phyloP scores from a whole-genome alignment of 768 basidiomycete genomes.

The Serendipita indica region DNA sequence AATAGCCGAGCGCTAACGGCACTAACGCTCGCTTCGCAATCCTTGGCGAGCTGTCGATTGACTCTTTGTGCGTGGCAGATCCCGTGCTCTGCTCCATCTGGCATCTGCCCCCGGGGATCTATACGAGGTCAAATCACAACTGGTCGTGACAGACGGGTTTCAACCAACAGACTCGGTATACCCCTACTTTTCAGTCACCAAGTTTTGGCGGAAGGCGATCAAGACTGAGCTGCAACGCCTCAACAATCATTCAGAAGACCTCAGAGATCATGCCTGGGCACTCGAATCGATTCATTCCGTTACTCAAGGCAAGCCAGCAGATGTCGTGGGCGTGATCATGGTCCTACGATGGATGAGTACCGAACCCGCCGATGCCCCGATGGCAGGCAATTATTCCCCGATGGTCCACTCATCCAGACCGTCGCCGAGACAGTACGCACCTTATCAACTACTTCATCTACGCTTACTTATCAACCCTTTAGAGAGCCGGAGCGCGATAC shows the following conservation, averaged over 20 bases:
- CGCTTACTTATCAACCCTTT: background rate
- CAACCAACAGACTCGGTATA: conserved; percentile 5
- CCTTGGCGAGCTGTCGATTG: background rate
- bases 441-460: background rate
- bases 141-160: conserved; percentile 9
- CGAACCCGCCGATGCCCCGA: background rate
- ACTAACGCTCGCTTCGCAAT: background rate
- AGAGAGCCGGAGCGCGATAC: background rate
- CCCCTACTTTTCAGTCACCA: conserved; percentile 8
- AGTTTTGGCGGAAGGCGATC: conserved; percentile 10
- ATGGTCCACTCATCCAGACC: conserved; percentile 4
- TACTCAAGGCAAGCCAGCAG: conserved; percentile 8
- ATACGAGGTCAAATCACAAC: conserved; percentile 1
- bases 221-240: background rate
- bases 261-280: background rate
- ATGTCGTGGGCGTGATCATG: conserved; percentile 1
- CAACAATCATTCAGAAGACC: conserved; percentile 5
- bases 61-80: background rate
- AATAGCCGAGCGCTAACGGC: conserved; percentile 7
- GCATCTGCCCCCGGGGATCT: background rate
- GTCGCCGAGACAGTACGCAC: conserved; percentile 3
- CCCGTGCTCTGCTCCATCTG: conserved; percentile 8
- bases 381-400: background rate
- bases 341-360: background rate
- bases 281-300: background rate